These are phyloP conservation scores for Trichoderma endophyticum DNA, from an alignment of 2,329 filamentous ascomycete genomes.

Conservation along the genomic window DNA sequence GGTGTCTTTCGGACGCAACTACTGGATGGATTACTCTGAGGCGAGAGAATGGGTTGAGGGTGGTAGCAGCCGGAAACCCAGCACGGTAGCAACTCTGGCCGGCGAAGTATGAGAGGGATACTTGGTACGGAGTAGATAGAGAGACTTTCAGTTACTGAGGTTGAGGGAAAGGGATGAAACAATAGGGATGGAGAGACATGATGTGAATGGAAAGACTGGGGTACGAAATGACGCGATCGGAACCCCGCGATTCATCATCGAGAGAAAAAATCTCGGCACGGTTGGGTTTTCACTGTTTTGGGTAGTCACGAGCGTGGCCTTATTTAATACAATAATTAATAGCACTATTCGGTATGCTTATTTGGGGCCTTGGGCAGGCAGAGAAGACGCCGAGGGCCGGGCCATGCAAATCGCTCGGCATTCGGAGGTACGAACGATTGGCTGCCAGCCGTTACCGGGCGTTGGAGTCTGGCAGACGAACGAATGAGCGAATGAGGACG, in stretches of 20 bases:
- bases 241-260: slow-evolving; percentile 21
- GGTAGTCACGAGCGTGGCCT: slow-evolving; percentile 16
- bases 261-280: slow-evolving; percentile 18
- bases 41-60: slow-evolving; percentile 67
- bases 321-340: slow-evolving; percentile 10
- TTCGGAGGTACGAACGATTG: slow-evolving; percentile 16
- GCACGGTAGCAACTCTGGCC: slow-evolving; percentile 31
- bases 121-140: neutral
- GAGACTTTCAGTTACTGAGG: neutral
- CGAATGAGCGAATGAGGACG: slow-evolving; percentile 4
- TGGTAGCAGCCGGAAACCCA: slow-evolving; percentile 57
- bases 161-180: neutral
- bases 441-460: neutral
- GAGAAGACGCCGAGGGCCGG: slow-evolving; percentile 5
- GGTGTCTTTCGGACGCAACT: slow-evolving; percentile 68
- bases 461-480: neutral
- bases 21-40: slow-evolving; percentile 74
- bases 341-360: slow-evolving; percentile 13
- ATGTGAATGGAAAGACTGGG: slow-evolving; percentile 1
- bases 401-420: slow-evolving; percentile 5
- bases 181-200: neutral
- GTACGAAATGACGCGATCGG: slow-evolving; percentile 22
- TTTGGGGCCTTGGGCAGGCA: neutral
- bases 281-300: slow-evolving; percentile 9
- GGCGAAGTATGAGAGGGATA: slow-evolving; percentile 30